Evolutionary conservation across 768 basidiomycete genomes (phyloP).

Genomic region (Tulasnella sp.): DNA sequence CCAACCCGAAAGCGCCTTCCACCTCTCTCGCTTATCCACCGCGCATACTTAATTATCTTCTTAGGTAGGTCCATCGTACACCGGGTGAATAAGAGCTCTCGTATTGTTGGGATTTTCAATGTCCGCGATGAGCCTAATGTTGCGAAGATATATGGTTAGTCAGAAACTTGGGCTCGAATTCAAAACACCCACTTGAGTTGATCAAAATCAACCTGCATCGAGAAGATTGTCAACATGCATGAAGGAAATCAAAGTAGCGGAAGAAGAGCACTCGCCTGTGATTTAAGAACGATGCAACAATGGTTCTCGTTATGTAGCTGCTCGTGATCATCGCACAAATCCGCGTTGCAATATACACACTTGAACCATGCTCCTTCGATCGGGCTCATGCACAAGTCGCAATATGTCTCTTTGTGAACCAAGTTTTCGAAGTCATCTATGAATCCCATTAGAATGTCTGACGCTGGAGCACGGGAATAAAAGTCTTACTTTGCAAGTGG

Average conservation of each 20-base stretch:
- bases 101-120: background rate
- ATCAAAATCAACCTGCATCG: too few species aligned
- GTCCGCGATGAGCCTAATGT: background rate
- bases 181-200: too few species aligned
- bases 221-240: conserved; percentile 34
- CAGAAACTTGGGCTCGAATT: background rate
- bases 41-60: too few species aligned
- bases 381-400: conserved; percentile 71
- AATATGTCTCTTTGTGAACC: conserved; percentile 54
- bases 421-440: conserved; percentile 52
- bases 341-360: conserved; percentile 76
- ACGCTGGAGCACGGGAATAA: background rate
- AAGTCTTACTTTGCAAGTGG: background rate
- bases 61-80: too few species aligned
- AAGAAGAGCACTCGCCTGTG: conserved; percentile 38
- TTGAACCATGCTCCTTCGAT: conserved; percentile 86
- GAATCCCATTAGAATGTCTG: background rate
- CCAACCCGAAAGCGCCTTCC: too few species aligned
- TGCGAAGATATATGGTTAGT: background rate
- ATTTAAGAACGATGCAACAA: conserved; percentile 80
- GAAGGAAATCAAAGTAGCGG: conserved; percentile 56
- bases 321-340: conserved; percentile 80
- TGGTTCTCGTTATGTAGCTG: conserved; percentile 69
- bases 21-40: too few species aligned
- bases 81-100: background rate